phyloP scores from a whole-genome alignment of 495 filamentous ascomycete genomes.

The Hypoxylon crocopeplum region DNA sequence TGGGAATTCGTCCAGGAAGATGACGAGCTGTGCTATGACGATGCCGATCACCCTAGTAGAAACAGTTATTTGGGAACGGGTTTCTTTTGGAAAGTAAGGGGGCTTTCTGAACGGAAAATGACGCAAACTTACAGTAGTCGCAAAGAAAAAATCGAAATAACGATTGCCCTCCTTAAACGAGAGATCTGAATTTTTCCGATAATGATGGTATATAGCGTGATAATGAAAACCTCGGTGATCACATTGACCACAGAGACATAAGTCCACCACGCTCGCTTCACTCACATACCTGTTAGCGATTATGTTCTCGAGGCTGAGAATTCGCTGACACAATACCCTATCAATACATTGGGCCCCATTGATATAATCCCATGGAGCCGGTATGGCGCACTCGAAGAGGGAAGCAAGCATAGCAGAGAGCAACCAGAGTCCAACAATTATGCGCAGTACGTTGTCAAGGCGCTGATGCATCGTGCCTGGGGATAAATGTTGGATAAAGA shows the following conservation, averaged over 20 bases:
- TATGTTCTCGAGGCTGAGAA: background rate
- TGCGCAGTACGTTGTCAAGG: slow-evolving; percentile 33
- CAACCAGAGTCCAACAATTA: slow-evolving; percentile 40
- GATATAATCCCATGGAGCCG: slow-evolving; percentile 47
- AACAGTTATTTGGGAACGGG: too few relatives aligned
- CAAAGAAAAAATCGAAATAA: slow-evolving; percentile 44
- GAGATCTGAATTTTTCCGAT: slow-evolving; percentile 46
- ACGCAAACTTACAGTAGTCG: slow-evolving; percentile 51
- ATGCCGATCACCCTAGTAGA: background rate
- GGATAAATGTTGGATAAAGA: slow-evolving; percentile 41
- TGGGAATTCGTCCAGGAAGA: slow-evolving; percentile 26
- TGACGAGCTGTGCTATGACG: slow-evolving; percentile 38
- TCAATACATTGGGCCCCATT: slow-evolving; percentile 44
- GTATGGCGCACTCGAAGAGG: slow-evolving; percentile 51
- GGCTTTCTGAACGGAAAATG: too few relatives aligned
- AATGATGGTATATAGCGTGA: slow-evolving; percentile 44
- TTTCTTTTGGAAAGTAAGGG: too few relatives aligned
- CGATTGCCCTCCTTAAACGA: slow-evolving; percentile 39
- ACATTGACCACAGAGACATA: slow-evolving; percentile 49
- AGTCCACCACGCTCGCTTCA: slow-evolving; percentile 47
- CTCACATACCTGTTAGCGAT: slow-evolving; percentile 2
- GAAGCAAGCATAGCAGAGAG: slow-evolving; percentile 36
- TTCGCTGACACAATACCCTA: slow-evolving; percentile 33
- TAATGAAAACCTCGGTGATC: slow-evolving; percentile 44
- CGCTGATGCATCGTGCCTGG: slow-evolving; percentile 34